These are phyloP conservation scores for Solanum hybrid DNA, from an alignment of 305 asterid species.

Conservation along the genomic window DNA sequence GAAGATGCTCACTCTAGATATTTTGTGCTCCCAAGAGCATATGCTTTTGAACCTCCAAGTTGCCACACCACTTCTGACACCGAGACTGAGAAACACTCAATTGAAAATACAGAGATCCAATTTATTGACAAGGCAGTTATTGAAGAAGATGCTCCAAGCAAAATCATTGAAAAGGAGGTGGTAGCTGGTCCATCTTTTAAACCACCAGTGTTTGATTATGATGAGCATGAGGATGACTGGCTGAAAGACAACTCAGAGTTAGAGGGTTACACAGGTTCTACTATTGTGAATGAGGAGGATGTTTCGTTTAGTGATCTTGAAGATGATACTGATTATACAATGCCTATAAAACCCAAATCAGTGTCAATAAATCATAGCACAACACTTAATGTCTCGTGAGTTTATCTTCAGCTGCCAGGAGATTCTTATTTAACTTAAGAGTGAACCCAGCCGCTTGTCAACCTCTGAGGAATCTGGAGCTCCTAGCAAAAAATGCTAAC, in stretches of 20 bases:
- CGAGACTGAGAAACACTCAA: constrained; percentile 40
- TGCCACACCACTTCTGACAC: constrained; percentile 20
- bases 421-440: neutral
- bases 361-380: neutral
- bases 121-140: constrained; percentile 48
- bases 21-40: constrained; percentile 17
- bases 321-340: constrained; percentile 58
- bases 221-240: constrained; percentile 62
- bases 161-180: constrained; percentile 34
- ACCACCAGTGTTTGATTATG: constrained; percentile 23
- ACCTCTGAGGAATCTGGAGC: neutral
- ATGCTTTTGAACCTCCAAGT: constrained; percentile 25
- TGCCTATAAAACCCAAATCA: constrained; percentile 38
- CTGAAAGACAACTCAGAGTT: constrained; percentile 67
- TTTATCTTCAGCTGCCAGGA: neutral
- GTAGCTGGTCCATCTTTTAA: constrained; percentile 30
- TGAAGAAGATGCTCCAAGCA: constrained; percentile 39
- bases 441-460: neutral
- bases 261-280: constrained; percentile 40
- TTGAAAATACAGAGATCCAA: constrained; percentile 35
- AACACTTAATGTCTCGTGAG: neutral
- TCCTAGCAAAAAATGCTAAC: neutral
- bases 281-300: constrained; percentile 61
- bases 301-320: constrained; percentile 96
- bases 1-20: constrained; percentile 35